These are phyloP conservation scores for Thymus mandschuricus DNA, from an alignment of 257 asterid genomes.

Conservation along the genomic window DNA sequence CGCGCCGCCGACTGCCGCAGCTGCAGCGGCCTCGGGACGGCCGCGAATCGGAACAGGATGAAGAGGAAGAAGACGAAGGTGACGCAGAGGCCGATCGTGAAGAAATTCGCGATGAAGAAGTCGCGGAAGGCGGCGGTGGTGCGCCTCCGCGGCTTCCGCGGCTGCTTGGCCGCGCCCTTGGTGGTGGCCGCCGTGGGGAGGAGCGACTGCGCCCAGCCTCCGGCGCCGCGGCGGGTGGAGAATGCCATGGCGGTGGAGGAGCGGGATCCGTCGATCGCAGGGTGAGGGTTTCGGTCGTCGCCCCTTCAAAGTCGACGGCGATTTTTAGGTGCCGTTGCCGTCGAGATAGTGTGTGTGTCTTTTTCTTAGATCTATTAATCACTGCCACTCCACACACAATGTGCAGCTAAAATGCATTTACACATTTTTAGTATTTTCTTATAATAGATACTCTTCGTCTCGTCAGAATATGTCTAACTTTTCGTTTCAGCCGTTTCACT, in stretches of 20 bases:
- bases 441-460: too few species aligned
- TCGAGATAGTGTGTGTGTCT: conserved; percentile 3
- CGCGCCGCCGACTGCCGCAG: conserved; percentile 47
- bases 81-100: conserved; percentile 74
- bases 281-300: conserved; percentile 21
- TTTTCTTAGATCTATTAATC: conserved; percentile 14
- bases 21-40: conserved; percentile 69
- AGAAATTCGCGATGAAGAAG: conserved; percentile 73
- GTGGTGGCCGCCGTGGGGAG: conserved; percentile 62
- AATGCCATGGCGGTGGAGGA: conserved; percentile 64
- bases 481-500: too few species aligned
- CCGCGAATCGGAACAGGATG: conserved; percentile 66
- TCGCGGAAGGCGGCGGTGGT: conserved; percentile 58
- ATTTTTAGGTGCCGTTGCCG: neutral
- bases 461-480: too few species aligned
- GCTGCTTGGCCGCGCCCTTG: conserved; percentile 53
- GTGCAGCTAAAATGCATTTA: too few species aligned
- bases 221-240: conserved; percentile 88
- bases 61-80: conserved; percentile 63
- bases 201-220: conserved; percentile 72
- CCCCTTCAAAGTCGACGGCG: conserved; percentile 18
- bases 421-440: too few species aligned
- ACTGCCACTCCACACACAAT: neutral
- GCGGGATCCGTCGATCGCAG: conserved; percentile 34
- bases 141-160: conserved; percentile 75